These are phyloP conservation scores for Talaromyces ruber DNA, from an alignment of 495 filamentous ascomycete species.

Conservation along the genomic window DNA sequence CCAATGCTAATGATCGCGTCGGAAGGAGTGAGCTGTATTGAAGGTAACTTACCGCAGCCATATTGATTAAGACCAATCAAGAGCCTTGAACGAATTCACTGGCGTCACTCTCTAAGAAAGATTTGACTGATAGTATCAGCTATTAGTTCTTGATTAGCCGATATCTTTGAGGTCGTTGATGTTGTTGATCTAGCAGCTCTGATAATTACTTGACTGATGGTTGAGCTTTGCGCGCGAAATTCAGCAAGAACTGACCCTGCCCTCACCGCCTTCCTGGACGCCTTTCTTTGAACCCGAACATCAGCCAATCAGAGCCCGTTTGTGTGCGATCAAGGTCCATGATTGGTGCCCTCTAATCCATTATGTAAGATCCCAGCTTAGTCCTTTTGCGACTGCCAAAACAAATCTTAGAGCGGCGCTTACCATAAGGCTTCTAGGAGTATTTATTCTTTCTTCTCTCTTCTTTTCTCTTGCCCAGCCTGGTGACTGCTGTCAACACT, in stretches of 20 bases:
- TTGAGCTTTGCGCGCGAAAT: neutral
- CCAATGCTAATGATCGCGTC: slow-evolving; percentile 6
- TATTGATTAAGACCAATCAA: slow-evolving; percentile 8
- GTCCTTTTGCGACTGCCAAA: neutral
- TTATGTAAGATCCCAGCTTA: neutral
- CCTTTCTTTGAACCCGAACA: neutral
- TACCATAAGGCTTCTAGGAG: too few species aligned
- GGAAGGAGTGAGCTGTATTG: neutral
- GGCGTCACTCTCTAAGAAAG: neutral
- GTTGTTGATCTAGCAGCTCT: neutral
- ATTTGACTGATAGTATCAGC: neutral
- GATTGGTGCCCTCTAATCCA: neutral
- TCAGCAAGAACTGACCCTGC: neutral
- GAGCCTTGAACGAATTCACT: neutral
- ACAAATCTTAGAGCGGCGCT: neutral
- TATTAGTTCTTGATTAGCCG: neutral
- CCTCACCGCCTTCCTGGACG: slow-evolving; percentile 18
- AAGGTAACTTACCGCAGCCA: slow-evolving; percentile 32
- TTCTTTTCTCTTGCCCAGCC: neutral
- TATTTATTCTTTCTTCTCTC: too few species aligned
- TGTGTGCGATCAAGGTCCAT: neutral
- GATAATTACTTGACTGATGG: neutral
- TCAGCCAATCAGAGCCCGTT: neutral
- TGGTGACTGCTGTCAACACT: neutral
- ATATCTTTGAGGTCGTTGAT: neutral